Evolutionary conservation across 1,284 basidiomycete genomes (phyloP), one percentile per base, ranked within the genome.

Genomic region (Trametes pubescens): DNA sequence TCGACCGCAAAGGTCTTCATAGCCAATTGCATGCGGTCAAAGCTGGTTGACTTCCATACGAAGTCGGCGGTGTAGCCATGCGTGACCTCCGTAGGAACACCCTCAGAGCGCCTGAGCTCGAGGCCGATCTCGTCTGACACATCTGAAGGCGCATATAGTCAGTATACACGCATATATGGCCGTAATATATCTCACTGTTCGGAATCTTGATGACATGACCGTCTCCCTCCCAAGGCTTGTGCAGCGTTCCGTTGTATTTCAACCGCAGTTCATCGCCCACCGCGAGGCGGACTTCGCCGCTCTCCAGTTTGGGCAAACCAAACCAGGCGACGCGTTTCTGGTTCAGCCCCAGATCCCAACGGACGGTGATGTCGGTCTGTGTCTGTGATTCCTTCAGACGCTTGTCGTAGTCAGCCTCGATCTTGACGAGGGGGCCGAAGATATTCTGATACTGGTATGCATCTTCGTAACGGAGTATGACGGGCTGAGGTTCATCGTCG

Each of bases 361-460:
- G 86, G 14, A 99, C 92, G 24, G 90, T 89, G 69, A 99, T 94
- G 72, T 98, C 95, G 21, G 94, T 97, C 80, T 99, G 98, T 0
- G 96, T 98, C 80, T 99, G 98, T 63, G 94, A 94, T 77, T 99
- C 98, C 79, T 99, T 99, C 73, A 99, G 84, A 65, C 92, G 89
- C 79, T 98, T 97, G 77, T 99, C 98, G 74, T 99, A 99, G 80
- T 99, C 98, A 7, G 98, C 98, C 76, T 99, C 98, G 72, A 99
- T 99, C 82, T 99, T 99, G 76, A 99, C 97, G 46, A 99, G 86
- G 9, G 97, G 97, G 1, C 97, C 97, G 74, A 99, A 97, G 64
- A 99, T 99, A 76, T 99, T 99, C 79, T 99, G 97, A 76, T 99
- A 99, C 76, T 99, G 97, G 76, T 99, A 99, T 43, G 98, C 97